These are phyloP conservation scores for Aschersonia sp. DNA, from an alignment of 2,329 filamentous ascomycete genomes.

Conservation along the genomic window DNA sequence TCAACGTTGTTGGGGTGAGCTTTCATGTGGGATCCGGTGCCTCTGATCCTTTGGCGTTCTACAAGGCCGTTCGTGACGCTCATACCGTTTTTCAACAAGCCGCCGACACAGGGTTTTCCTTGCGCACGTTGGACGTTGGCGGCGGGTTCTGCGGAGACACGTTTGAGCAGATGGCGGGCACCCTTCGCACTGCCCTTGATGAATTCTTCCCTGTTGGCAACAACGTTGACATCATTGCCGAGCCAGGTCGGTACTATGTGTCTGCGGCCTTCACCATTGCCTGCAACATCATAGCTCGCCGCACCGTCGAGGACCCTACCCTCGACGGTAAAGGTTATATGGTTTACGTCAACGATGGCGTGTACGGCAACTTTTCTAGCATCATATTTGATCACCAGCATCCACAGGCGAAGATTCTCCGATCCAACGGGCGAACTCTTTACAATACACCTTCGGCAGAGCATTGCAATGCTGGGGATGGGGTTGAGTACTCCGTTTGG, in stretches of 20 bases:
- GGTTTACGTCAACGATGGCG: slow-evolving; percentile 93
- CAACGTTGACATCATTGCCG: slow-evolving; percentile 75
- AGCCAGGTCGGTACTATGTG: slow-evolving; percentile 94
- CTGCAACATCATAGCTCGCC: slow-evolving; percentile 89
- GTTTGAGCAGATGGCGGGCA: slow-evolving; percentile 79
- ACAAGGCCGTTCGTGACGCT: slow-evolving; percentile 82
- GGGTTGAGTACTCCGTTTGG: slow-evolving; percentile 88
- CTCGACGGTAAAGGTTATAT: slow-evolving; percentile 66
- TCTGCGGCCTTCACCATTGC: slow-evolving; percentile 87
- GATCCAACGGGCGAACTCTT: slow-evolving; percentile 39
- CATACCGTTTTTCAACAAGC: slow-evolving; percentile 81
- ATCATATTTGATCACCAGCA: slow-evolving; percentile 99
- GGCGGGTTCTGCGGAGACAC: slow-evolving; percentile 85
- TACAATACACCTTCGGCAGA: slow-evolving; percentile 41
- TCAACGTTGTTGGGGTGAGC: slow-evolving; percentile 90
- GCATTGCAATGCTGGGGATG: slow-evolving; percentile 28
- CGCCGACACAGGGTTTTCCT: slow-evolving; percentile 55
- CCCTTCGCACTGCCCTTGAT: slow-evolving; percentile 67
- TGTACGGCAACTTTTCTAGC: slow-evolving; percentile 97
- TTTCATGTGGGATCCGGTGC: slow-evolving; percentile 97
- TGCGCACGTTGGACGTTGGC: slow-evolving; percentile 85
- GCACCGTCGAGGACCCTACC: slow-evolving; percentile 62
- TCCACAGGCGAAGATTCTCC: slow-evolving; percentile 70
- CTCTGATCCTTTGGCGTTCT: slow-evolving; percentile 81
- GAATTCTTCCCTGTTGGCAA: slow-evolving; percentile 65